Evolutionary conservation across 2,329 filamentous ascomycete genomes (phyloP).

Genomic region (Keithomyces neogunnii): DNA sequence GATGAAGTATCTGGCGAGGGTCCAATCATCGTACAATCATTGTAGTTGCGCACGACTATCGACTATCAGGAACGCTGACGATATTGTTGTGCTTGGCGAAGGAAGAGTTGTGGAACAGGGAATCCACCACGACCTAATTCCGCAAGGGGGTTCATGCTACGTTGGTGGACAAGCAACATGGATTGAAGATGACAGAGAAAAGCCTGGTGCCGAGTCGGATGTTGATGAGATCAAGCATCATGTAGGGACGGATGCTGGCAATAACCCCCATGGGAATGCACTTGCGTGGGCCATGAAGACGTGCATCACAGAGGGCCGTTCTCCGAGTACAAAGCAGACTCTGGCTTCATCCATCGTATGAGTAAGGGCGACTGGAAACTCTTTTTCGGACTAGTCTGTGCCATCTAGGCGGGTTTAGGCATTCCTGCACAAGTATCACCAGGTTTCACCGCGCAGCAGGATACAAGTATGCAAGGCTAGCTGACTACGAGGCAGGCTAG

Average conservation of each 20-base stretch:
- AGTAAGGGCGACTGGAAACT: neutral
- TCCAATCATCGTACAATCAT: constrained; percentile 40
- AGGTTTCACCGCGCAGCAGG: no score
- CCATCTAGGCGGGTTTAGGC: neutral
- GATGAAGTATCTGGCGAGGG: no score
- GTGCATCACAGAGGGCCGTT: neutral
- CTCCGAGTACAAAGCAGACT: neutral
- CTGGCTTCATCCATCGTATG: neutral
- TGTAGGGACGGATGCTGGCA: no score
- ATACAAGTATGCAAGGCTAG: no score
- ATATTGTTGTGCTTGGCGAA: constrained; percentile 50
- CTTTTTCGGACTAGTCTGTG: neutral
- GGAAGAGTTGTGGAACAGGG: constrained; percentile 50
- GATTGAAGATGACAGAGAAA: no score
- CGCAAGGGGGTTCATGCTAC: constrained; percentile 2
- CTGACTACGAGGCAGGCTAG: neutral
- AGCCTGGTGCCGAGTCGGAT: neutral
- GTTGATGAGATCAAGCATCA: no score
- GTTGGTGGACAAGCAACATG: no score
- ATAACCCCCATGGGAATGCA: no score
- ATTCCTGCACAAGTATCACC: neutral
- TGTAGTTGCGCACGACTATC: constrained; percentile 50
- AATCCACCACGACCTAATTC: constrained; percentile 47
- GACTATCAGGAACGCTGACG: constrained; percentile 48
- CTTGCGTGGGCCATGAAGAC: no score